A percentile compares a stretch with the other conserved stretches of the same genome.
Conservation (phyloP, 1,284 basidiomycete species). For the Cronartium quercuum region DNA sequence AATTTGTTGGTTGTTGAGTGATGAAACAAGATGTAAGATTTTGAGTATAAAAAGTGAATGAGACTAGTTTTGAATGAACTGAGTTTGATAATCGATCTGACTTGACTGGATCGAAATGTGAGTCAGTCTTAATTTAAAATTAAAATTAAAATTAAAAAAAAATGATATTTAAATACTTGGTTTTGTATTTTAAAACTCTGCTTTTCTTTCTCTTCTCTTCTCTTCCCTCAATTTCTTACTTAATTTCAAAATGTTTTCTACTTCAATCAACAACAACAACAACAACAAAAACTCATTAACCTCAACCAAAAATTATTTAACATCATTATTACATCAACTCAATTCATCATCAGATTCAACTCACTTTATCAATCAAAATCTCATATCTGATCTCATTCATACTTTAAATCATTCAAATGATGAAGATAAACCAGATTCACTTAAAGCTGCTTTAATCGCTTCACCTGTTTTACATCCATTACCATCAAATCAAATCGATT, state of each 20-base stretch:
- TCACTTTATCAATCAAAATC: background rate
- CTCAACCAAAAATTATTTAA: too few species aligned
- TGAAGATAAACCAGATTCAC: background rate
- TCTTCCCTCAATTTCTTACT: background rate
- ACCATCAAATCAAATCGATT: background rate
- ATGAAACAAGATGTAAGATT: too few species aligned
- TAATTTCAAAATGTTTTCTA: background rate
- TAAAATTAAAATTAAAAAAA: too few species aligned
- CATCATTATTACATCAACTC: too few species aligned
- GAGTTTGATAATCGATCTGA: too few species aligned
- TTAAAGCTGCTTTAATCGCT: background rate
- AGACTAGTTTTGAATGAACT: too few species aligned
- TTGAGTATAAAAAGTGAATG: too few species aligned
- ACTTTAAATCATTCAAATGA: background rate
- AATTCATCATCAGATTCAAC: background rate
- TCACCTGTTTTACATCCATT: too few species aligned
- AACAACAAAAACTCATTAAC: background rate
- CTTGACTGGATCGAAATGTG: too few species aligned
- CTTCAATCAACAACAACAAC: constrained; percentile 3
- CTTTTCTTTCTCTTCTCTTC: background rate
- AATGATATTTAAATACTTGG: background rate
- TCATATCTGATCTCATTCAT: background rate
- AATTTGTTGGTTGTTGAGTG: too few species aligned
- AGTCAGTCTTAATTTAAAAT: too few species aligned
- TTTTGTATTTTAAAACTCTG: background rate